Percentiles rank a stretch among this genome's conserved stretches.
Evolutionary conservation across 768 basidiomycete species (phyloP).

Genomic region (Clavulina sp.): DNA sequence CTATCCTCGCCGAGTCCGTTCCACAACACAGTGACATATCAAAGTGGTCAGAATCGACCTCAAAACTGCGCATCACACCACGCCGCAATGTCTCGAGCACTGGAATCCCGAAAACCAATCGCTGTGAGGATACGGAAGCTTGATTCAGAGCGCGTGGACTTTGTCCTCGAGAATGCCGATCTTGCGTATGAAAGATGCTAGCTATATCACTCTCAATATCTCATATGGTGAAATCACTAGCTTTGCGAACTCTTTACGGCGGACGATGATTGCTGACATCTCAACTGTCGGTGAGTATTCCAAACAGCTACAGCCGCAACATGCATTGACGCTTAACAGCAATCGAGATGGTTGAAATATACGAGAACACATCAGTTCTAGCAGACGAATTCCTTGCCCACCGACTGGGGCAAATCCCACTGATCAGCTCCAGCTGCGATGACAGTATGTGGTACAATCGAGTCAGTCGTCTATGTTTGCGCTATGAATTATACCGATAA

Average conservation of each 20-base stretch:
- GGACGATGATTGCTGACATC: constrained; percentile 92
- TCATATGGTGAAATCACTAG: constrained; percentile 23
- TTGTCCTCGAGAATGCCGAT: constrained; percentile 91
- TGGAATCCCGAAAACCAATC: background rate
- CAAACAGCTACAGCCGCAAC: background rate
- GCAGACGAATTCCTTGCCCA: constrained; percentile 98
- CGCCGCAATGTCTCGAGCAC: background rate
- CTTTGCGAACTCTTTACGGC: constrained; percentile 84
- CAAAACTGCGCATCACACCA: background rate
- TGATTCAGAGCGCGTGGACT: constrained; percentile 72
- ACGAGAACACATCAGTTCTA: constrained; percentile 77
- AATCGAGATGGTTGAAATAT: constrained; percentile 91
- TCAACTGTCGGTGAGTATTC: constrained; percentile 71
- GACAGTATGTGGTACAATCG: constrained; percentile 70
- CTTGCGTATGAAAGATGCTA: constrained; percentile 39
- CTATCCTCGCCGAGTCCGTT: too few relatives aligned
- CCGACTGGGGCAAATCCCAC: constrained; percentile 83
- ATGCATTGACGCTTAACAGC: constrained; percentile 29
- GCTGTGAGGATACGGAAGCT: constrained; percentile 65
- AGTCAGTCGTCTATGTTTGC: constrained; percentile 24
- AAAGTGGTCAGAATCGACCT: background rate
- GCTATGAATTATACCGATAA: background rate
- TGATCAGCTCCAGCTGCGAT: constrained; percentile 74
- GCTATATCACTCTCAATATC: background rate
- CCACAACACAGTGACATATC: too few relatives aligned